Conservation (phyloP, 345 rosid genomes). For the Rhodamnia rubescens region DNA sequence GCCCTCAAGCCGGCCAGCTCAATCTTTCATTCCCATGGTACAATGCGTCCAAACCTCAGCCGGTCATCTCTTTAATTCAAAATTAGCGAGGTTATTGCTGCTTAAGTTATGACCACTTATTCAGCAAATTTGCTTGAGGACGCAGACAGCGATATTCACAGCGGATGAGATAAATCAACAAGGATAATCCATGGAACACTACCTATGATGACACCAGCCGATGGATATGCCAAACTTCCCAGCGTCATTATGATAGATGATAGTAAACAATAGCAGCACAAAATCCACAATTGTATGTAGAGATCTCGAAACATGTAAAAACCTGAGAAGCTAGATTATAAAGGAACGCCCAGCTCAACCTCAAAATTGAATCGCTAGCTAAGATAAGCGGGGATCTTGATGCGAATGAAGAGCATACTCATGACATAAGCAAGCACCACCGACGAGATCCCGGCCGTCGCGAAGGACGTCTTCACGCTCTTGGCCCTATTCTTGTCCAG, state of each 20-base stretch:
- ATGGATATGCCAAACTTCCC: neutral
- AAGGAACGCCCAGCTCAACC: neutral
- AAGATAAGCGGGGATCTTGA: constrained; percentile 95
- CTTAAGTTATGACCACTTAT: neutral
- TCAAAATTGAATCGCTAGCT: constrained; percentile 14
- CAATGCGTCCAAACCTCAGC: neutral
- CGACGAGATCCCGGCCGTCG: constrained; percentile 67
- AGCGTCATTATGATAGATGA: neutral
- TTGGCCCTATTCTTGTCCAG: constrained; percentile 80
- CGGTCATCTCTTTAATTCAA: neutral
- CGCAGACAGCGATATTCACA: neutral
- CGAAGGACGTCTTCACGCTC: constrained; percentile 69
- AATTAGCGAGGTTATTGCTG: neutral
- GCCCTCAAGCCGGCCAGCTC: neutral
- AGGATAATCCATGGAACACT: neutral
- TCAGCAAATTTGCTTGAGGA: neutral
- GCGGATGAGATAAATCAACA: neutral
- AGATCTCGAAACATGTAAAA: neutral
- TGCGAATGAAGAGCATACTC: constrained; percentile 95
- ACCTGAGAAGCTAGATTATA: neutral
- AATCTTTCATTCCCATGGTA: neutral
- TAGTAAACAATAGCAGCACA: neutral
- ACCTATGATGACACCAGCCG: neutral
- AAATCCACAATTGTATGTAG: neutral
- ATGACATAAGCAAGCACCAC: constrained; percentile 65